Evolutionary conservation across 2,329 filamentous ascomycete genomes (phyloP), one percentile per base, ranked within the genome.

Genomic region (Amauroascus niger): DNA sequence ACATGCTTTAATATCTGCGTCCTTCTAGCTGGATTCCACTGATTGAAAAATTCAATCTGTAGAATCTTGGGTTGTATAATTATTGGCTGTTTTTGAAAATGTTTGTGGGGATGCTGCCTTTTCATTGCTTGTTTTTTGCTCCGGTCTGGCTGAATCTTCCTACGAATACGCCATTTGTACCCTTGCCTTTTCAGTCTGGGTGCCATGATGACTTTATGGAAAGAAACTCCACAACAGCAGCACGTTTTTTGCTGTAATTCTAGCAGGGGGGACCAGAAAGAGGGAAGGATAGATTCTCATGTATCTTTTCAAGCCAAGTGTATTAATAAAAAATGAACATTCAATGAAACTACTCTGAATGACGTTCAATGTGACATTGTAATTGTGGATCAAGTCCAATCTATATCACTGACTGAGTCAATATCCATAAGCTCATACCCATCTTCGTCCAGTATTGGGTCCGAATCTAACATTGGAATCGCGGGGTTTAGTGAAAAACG

Each of bases 361-460:
- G 33, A 11, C 14, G 33, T 14, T 37, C 14, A n/a, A 35, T 4
- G 4, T 35, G 33, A 7, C 33, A 35, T 35, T 35, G 6, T 32
- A 11, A 32, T 11, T 32, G 28, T 32, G 28, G 11, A 32, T 6
- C 28, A 32, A 6, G 11, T 32, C 13, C 3, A 6, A 14, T 14
- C 33, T 16, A 48, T 24, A 16, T 26, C 9, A 18, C n/a, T 43
- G 30, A 41, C 22, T 22, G 22, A 13, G 33, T 53, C 51, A n/a
- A 48, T 24, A n/a, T 28, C 18, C 20, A 52, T 46, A 33, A 20
- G 2, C 2, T 33, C 26, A 40, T 40, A 22, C 22, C 33, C 26
- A 6, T 50, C 37, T 14, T 43, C 48, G 9, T 32, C 49, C 11
- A 52, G 16, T 24, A 45, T 52, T 1, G 49, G 49, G 13, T 52